Conservation (phyloP, 1,284 basidiomycete species). For the Moesziomyces globuligerus region DNA sequence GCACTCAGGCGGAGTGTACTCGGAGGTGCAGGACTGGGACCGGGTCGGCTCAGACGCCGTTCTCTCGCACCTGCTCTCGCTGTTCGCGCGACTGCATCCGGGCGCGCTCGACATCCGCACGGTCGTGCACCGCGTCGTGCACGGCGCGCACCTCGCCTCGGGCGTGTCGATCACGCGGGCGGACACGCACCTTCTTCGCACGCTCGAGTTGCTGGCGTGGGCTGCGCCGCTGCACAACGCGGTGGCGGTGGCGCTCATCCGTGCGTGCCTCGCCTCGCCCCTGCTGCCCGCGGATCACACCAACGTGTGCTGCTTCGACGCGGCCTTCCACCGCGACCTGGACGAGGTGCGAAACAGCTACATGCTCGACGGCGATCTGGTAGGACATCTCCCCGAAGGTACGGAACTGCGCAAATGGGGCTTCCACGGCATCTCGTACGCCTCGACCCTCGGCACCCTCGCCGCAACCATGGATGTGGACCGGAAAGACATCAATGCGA, state of each 20-base stretch:
- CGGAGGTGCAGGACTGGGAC: constrained; percentile 1
- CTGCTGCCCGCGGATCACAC: constrained; percentile 3
- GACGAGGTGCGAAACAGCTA: constrained; percentile 13
- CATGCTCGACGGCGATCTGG: constrained; percentile 10
- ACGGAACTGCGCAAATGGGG: constrained; percentile 32
- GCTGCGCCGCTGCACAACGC: constrained; percentile 42
- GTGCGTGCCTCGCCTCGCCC: constrained; percentile 6
- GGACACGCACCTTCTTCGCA: constrained; percentile 9
- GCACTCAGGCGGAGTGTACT: not conserved
- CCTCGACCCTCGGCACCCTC: constrained; percentile 15
- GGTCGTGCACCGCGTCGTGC: constrained; percentile 33
- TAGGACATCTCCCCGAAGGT: constrained; percentile 20
- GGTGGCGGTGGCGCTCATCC: constrained; percentile 21
- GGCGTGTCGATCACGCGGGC: constrained; percentile 11
- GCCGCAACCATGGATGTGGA: not conserved
- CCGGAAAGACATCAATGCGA: constrained; percentile 13
- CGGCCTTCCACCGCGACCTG: constrained; percentile 23
- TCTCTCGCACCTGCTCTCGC: constrained; percentile 4
- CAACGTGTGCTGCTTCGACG: constrained; percentile 31
- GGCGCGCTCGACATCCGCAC: constrained; percentile 4
- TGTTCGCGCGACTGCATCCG: not conserved
- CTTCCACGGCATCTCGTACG: constrained; percentile 36
- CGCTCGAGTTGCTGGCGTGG: constrained; percentile 14
- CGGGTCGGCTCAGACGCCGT: not conserved
- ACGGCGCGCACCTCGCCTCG: constrained; percentile 23